Base-by-base conservation (phyloP, 495 filamentous ascomycete genomes). In the Neurospora intermedia region DNA sequence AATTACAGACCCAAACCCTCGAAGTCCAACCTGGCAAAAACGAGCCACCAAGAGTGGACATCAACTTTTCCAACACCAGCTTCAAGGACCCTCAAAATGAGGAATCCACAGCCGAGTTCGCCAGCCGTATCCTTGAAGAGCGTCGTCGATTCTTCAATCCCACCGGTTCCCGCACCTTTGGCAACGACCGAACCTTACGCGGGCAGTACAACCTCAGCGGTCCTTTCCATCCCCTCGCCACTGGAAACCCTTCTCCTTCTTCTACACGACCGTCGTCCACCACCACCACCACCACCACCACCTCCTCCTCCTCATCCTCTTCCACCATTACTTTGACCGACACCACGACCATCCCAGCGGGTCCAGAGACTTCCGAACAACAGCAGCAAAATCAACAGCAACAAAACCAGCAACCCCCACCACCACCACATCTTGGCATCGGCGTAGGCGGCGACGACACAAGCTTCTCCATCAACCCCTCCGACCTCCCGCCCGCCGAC, bases 401-500 rank as follows among this genome's bases (percentile, higher is more conserved):
- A 20, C 45, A 48, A 20, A 3, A 4, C 10, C n/a, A 23, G 20
- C 46, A 23, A 11, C 3, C 20, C 6, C 66, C 41, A 20, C 70
- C 20, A 16, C 27, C 31, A 46, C 84, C 90, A 0, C 92, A 89
- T 78, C 88, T 98, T 20, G 89, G 89, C 71, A 92, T 98, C 75
- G 93, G 93, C 5, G 86, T 89, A 3, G 88, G 88, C 59, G 83
- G 83, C 13, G 79, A 83, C 9, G 80, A 86, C 45, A 77, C 76
- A 41, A 13, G 11, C 48, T 84, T 82, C 59, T 46, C 77, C 69
- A 42, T 35, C 59, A 43, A 48, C 35, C 27, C n/a, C 35, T 39
- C 54, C 13, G 23, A 72, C 35, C 74, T 40, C 73, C 71, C 72
- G 6, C 75, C 79, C 11, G 76, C 76, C 38, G 77, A 86, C n/a